A percentile compares a stretch with the other conserved stretches of the same genome.
Conservation (phyloP, 1,284 basidiomycete species). For the Cystobasidium slooffiae region DNA sequence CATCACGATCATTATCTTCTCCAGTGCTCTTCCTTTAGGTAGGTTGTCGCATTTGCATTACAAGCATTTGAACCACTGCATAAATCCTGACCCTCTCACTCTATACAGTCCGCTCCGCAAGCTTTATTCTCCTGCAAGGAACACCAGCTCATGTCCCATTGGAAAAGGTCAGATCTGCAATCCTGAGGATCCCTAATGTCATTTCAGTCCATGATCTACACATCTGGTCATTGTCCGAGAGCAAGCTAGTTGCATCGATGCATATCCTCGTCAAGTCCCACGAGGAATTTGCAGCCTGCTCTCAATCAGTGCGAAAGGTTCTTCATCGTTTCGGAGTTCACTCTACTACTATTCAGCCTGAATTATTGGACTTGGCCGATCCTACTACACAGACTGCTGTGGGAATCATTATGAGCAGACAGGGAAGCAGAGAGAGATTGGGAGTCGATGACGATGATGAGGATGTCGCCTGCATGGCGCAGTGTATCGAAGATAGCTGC, state of each 20-base stretch:
- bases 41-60: conserved; percentile 51
- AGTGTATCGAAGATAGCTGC: conserved; percentile 50
- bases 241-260: conserved; percentile 91
- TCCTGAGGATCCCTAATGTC: conserved; percentile 82
- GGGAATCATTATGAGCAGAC: conserved; percentile 38
- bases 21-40: conserved; percentile 90
- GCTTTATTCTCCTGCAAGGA: conserved; percentile 95
- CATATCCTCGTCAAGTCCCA: conserved; percentile 86
- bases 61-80: neutral
- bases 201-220: conserved; percentile 89
- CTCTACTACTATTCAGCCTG: conserved; percentile 62
- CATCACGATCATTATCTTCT: conserved; percentile 96
- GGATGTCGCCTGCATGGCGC: conserved; percentile 48
- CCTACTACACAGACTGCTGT: conserved; percentile 9
- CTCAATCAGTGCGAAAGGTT: conserved; percentile 76
- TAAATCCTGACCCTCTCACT: conserved; percentile 44
- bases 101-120: conserved; percentile 78
- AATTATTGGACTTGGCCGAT: conserved; percentile 48
- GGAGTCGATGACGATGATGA: conserved; percentile 25
- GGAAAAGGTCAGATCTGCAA: conserved; percentile 78
- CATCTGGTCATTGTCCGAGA: conserved; percentile 90
- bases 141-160: conserved; percentile 88
- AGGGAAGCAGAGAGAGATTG: conserved; percentile 23
- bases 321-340: conserved; percentile 93
- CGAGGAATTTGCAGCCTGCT: conserved; percentile 80